Percentiles rank a stretch among this genome's conserved stretches.
Conservation (phyloP, 306 rosid species). For the Macrotyloma uniflorum region DNA sequence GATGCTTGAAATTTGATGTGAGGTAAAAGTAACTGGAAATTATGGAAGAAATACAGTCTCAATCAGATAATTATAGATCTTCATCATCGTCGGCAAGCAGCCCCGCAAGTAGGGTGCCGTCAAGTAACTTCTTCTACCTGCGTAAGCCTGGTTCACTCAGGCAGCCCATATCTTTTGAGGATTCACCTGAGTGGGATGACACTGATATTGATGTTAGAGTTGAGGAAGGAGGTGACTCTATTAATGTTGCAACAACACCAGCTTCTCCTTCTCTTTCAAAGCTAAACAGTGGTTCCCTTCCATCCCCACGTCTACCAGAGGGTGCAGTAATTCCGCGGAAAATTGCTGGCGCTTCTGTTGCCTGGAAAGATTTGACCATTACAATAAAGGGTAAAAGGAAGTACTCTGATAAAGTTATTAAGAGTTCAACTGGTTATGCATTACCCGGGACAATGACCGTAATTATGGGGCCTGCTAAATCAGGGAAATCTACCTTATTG, state of each 20-base stretch:
- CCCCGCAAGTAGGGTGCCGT: slow-evolving; percentile 96
- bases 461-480: slow-evolving; percentile 96
- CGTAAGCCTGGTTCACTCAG: slow-evolving; percentile 94
- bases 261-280: slow-evolving; percentile 92
- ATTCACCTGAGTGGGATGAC: slow-evolving; percentile 99
- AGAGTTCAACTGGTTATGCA: slow-evolving; percentile 98
- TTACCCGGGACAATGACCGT: slow-evolving; percentile 97
- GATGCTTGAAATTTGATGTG: slow-evolving; percentile 21
- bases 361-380: slow-evolving; percentile 95
- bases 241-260: slow-evolving; percentile 73
- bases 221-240: slow-evolving; percentile 92
- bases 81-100: slow-evolving; percentile 98
- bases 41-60: slow-evolving; percentile 98
- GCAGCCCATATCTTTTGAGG: slow-evolving; percentile 97
- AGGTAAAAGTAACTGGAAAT: neutral
- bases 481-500: slow-evolving; percentile 91
- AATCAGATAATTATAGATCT: slow-evolving; percentile 91
- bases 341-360: slow-evolving; percentile 85
- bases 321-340: slow-evolving; percentile 69
- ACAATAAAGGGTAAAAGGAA: slow-evolving; percentile 93
- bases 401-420: slow-evolving; percentile 89
- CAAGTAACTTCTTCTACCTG: slow-evolving; percentile 94
- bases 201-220: slow-evolving; percentile 74
- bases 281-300: slow-evolving; percentile 85
- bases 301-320: slow-evolving; percentile 82